phyloP scores from a whole-genome alignment of 2,329 filamentous ascomycete genomes.

The Monosporascus sp. region DNA sequence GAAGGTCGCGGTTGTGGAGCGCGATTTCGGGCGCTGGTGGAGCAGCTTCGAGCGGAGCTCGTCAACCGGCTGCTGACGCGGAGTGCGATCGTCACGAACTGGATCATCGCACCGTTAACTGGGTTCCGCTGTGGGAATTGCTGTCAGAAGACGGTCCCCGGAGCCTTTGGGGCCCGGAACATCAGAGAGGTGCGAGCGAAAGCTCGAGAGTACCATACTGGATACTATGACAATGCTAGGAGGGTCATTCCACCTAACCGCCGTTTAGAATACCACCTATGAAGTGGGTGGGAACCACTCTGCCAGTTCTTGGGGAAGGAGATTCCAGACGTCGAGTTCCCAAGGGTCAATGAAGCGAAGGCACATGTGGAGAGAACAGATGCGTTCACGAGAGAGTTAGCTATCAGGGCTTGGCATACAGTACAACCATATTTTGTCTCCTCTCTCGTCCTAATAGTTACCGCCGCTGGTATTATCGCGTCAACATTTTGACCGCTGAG shows the following conservation, averaged over 20 bases:
- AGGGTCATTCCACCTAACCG: conserved; percentile 7
- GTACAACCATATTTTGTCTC: neutral
- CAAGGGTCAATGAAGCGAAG: conserved; percentile 6
- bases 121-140: conserved; percentile 18
- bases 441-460: neutral
- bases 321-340: conserved; percentile 9
- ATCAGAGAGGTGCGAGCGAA: neutral
- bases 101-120: conserved; percentile 15
- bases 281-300: conserved; percentile 18
- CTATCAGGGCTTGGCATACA: neutral
- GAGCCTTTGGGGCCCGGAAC: conserved; percentile 3
- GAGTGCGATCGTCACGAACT: neutral
- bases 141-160: conserved; percentile 4
- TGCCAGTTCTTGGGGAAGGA: conserved; percentile 16
- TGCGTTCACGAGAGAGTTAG: neutral
- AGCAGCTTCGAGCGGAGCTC: conserved; percentile 14
- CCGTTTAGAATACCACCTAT: conserved; percentile 16
- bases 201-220: conserved; percentile 6
- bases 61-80: conserved; percentile 10
- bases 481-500: too few species aligned
- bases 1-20: conserved; percentile 11
- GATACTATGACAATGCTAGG: conserved; percentile 12
- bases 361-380: neutral
- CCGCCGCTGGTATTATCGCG: too few species aligned
- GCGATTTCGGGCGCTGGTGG: conserved; percentile 11